Conservation (phyloP, 495 filamentous ascomycete species). For the Tetracladium marchalianum region DNA sequence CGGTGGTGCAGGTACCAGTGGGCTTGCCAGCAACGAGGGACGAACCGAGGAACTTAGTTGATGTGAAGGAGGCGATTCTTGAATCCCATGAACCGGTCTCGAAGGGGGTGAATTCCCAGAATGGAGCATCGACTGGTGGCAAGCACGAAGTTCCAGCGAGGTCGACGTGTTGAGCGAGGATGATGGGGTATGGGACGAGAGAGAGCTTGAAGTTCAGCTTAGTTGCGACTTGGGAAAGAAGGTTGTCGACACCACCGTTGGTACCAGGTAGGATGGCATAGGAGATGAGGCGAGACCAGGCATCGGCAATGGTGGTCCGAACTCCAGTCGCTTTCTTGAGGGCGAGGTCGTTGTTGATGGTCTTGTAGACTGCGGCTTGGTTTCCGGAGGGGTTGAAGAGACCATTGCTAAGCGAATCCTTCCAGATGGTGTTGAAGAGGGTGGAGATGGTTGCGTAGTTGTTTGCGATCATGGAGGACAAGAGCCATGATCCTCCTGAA, state of each 20-base stretch:
- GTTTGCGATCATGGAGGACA: constrained; percentile 31
- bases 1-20: constrained; percentile 24
- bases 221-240: constrained; percentile 23
- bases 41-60: constrained; percentile 34
- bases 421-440: constrained; percentile 28
- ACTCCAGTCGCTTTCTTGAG: constrained; percentile 31
- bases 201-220: constrained; percentile 26
- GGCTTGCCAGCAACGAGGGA: constrained; percentile 23
- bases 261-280: constrained; percentile 28
- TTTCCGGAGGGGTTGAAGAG: constrained; percentile 18
- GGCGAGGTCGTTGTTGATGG: constrained; percentile 23
- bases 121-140: constrained; percentile 25
- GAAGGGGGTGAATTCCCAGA: constrained; percentile 37
- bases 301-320: constrained; percentile 30
- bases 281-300: constrained; percentile 30
- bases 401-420: constrained; percentile 24
- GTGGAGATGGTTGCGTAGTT: constrained; percentile 33
- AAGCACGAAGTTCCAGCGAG: constrained; percentile 23
- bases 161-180: constrained; percentile 26
- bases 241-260: constrained; percentile 28
- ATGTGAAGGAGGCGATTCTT: constrained; percentile 30
- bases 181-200: constrained; percentile 35
- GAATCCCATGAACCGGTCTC: constrained; percentile 38
- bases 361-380: constrained; percentile 17
- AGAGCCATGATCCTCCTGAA: constrained; percentile 36